Evolutionary conservation across 495 filamentous ascomycete genomes (phyloP).

Genomic region (Oidiodendron maius): DNA sequence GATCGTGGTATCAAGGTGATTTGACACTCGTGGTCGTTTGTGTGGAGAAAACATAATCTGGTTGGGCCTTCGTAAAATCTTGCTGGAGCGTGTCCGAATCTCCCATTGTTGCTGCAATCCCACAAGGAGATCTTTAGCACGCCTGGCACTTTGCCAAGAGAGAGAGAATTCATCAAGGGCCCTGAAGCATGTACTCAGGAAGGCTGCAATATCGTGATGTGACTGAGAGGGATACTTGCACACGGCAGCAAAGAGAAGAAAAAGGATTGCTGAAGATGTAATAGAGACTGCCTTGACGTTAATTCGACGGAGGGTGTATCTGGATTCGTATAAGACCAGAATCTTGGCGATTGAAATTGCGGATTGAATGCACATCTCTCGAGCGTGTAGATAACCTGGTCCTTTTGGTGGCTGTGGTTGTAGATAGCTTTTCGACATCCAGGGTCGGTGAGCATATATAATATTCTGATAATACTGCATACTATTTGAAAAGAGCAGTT

Average conservation of each 20-base stretch:
- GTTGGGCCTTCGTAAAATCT: neutral
- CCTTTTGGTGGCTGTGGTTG: constrained; percentile 41
- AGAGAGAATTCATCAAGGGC: neutral
- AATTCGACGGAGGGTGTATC: constrained; percentile 44
- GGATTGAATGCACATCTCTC: constrained; percentile 45
- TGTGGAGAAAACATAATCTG: neutral
- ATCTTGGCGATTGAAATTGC: constrained; percentile 38
- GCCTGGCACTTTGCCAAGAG: neutral
- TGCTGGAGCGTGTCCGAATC: neutral
- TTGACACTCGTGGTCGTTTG: neutral
- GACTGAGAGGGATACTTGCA: neutral
- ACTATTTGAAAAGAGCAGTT: constrained; percentile 20
- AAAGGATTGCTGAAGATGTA: constrained; percentile 40
- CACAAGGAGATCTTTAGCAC: neutral
- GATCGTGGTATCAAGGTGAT: no score
- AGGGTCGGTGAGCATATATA: constrained; percentile 45
- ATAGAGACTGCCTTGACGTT: constrained; percentile 45
- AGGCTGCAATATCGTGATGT: neutral
- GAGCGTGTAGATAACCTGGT: constrained; percentile 39
- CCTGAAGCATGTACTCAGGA: neutral
- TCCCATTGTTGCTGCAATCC: neutral
- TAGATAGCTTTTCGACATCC: constrained; percentile 43
- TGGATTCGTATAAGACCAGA: constrained; percentile 39
- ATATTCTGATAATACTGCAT: constrained; percentile 50
- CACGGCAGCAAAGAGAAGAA: neutral